phyloP scores from a whole-genome alignment of 2,329 filamentous ascomycete genomes.

The Lachnellula willkommii region DNA sequence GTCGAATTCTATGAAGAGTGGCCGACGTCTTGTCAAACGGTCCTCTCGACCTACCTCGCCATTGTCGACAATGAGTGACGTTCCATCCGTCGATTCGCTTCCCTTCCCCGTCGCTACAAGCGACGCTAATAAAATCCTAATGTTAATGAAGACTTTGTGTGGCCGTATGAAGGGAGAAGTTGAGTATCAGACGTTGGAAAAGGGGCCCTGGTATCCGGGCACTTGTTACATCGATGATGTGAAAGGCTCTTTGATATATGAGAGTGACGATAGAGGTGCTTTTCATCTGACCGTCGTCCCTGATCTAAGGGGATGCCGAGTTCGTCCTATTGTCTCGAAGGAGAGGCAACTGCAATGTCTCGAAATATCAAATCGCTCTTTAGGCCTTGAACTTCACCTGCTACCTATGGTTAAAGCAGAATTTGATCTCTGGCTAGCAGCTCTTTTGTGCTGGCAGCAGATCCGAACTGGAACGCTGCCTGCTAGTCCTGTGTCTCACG shows the following conservation, averaged over 20 bases:
- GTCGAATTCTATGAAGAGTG: slow-evolving; percentile 38
- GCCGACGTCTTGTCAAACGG: slow-evolving; percentile 50
- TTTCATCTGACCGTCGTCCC: slow-evolving; percentile 64
- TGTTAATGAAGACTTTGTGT: slow-evolving; percentile 71
- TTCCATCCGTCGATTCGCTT: slow-evolving; percentile 55
- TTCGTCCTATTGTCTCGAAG: slow-evolving; percentile 50
- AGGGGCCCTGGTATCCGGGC: slow-evolving; percentile 62
- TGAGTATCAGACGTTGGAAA: slow-evolving; percentile 61
- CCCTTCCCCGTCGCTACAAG: slow-evolving; percentile 55
- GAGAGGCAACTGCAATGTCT: slow-evolving; percentile 45
- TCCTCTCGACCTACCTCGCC: slow-evolving; percentile 53
- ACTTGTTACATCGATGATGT: slow-evolving; percentile 75
- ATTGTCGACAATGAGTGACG: slow-evolving; percentile 37
- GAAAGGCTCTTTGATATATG: slow-evolving; percentile 67
- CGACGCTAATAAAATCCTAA: slow-evolving; percentile 66
- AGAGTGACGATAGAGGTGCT: slow-evolving; percentile 60
- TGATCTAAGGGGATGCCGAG: slow-evolving; percentile 68
- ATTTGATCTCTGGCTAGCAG: slow-evolving; percentile 74
- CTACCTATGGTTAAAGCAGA: slow-evolving; percentile 60
- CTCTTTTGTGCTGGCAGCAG: slow-evolving; percentile 76
- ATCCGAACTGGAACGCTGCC: slow-evolving; percentile 46
- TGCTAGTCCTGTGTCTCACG: slow-evolving; percentile 12
- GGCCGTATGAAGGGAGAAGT: slow-evolving; percentile 76
- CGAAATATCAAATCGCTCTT: slow-evolving; percentile 49
- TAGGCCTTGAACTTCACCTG: slow-evolving; percentile 57